A percentile compares a stretch with the other conserved stretches of the same genome.
These are phyloP conservation scores for Pythium plurisporium DNA, from an alignment of 352 stramenopile species.

Conservation along the genomic window DNA sequence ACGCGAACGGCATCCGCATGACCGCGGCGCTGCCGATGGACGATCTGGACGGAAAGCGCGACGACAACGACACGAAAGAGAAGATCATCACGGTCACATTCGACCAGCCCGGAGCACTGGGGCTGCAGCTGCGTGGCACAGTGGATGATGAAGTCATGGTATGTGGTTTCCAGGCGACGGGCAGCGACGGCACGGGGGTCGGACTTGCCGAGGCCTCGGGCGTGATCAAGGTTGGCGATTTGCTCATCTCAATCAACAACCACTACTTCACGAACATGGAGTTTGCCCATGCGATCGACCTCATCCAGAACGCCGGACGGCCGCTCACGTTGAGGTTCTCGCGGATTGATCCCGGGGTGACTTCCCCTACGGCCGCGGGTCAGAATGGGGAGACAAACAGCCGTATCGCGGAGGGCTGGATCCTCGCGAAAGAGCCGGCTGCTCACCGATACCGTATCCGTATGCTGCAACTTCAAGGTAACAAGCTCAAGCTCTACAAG, in stretches of 20 bases:
- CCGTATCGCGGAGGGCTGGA: constrained; percentile 78
- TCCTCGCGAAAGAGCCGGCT: constrained; percentile 78
- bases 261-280: constrained; percentile 87
- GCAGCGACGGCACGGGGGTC: constrained; percentile 19
- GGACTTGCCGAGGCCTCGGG: constrained; percentile 62
- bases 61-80: constrained; percentile 77
- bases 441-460: constrained; percentile 72
- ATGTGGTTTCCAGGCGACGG: constrained; percentile 63
- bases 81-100: constrained; percentile 89
- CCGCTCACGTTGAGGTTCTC: constrained; percentile 83
- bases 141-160: constrained; percentile 89
- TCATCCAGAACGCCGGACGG: constrained; percentile 63
- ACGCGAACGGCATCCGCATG: constrained; percentile 74
- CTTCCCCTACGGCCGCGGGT: constrained; percentile 14
- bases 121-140: constrained; percentile 73
- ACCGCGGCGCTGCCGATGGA: constrained; percentile 51
- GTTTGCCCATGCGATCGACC: constrained; percentile 71
- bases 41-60: constrained; percentile 44
- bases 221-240: constrained; percentile 72
- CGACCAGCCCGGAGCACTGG: constrained; percentile 63
- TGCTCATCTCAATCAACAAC: constrained; percentile 85
- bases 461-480: constrained; percentile 77
- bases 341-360: constrained; percentile 33
- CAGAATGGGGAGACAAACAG: constrained; percentile 21
- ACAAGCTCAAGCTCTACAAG: constrained; percentile 81